Percentiles rank a stretch among this genome's conserved stretches.
These are phyloP conservation scores for Croton laevigatus DNA, from an alignment of 441 rosid genomes.

Conservation along the genomic window DNA sequence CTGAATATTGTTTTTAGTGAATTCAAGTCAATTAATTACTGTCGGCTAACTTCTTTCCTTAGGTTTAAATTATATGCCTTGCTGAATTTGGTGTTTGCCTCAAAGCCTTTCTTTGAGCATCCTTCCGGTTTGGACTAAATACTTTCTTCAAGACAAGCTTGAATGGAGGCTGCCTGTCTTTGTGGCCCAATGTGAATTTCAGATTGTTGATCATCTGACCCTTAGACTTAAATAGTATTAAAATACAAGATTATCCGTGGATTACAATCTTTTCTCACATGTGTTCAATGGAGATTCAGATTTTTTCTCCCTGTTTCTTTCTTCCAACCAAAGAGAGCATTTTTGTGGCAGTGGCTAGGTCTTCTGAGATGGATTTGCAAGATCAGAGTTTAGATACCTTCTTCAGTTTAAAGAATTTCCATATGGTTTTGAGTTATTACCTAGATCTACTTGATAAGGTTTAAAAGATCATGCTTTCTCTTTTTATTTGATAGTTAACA, in stretches of 20 bases:
- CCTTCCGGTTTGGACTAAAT: background rate
- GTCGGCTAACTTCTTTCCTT: background rate
- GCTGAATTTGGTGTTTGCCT: background rate
- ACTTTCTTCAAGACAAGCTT: background rate
- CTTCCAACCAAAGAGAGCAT: background rate
- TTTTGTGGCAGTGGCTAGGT: background rate
- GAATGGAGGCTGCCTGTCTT: background rate
- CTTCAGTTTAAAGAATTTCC: background rate
- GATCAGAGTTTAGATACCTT: background rate
- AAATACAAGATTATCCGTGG: background rate
- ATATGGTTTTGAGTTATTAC: background rate
- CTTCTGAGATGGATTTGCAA: background rate
- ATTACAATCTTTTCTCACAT: background rate
- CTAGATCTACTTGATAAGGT: background rate
- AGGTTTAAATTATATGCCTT: background rate
- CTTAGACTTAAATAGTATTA: background rate
- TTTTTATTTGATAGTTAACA: background rate
- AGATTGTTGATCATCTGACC: background rate
- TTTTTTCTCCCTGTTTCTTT: background rate
- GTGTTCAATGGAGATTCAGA: background rate
- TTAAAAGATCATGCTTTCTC: background rate
- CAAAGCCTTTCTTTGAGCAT: slow-evolving; percentile 2
- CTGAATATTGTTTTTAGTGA: background rate
- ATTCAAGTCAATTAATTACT: background rate
- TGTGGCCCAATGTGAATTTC: background rate